phyloP scores from a whole-genome alignment of 2,329 filamentous ascomycete genomes.

The Fusarium sp. region DNA sequence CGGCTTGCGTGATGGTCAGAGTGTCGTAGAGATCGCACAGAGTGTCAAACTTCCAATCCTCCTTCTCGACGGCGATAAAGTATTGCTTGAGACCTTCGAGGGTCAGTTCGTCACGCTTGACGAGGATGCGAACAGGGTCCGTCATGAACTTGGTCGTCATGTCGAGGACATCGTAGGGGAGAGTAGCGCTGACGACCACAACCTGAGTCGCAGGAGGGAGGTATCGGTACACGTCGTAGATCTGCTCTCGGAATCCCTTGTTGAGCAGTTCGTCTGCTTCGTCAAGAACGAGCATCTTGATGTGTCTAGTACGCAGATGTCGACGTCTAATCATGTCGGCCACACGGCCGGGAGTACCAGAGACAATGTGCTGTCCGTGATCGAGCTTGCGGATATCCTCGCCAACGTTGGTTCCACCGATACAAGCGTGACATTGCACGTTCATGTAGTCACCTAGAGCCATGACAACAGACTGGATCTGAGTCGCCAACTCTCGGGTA shows the following conservation, averaged over 20 bases:
- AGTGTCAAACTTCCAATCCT: conserved; percentile 99
- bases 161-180: conserved; percentile 96
- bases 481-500: conserved; percentile 93
- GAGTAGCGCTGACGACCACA: conserved; percentile 95
- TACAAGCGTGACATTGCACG: conserved; percentile 97
- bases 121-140: conserved; percentile 92
- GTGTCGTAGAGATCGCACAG: conserved; percentile 99
- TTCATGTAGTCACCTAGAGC: conserved; percentile 99
- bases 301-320: conserved; percentile 64
- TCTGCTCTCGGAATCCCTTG: conserved; percentile 96
- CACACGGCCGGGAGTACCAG: conserved; percentile 95
- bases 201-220: conserved; percentile 96
- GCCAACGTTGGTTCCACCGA: conserved; percentile 96
- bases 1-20: conserved; percentile 96
- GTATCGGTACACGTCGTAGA: conserved; percentile 98
- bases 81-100: conserved; percentile 98
- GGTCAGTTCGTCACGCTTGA: conserved; percentile 98
- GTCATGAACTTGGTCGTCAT: conserved; percentile 99
- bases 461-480: conserved; percentile 98
- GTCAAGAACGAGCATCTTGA: conserved; percentile 70
- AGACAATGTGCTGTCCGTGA: conserved; percentile 97
- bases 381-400: conserved; percentile 98
- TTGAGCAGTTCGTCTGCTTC: conserved; percentile 75
- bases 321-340: conserved; percentile 69
- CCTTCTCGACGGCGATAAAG: conserved; percentile 98